phyloP scores from a whole-genome alignment of 2,329 filamentous ascomycete species.

The Sporothrix brasiliensis region DNA sequence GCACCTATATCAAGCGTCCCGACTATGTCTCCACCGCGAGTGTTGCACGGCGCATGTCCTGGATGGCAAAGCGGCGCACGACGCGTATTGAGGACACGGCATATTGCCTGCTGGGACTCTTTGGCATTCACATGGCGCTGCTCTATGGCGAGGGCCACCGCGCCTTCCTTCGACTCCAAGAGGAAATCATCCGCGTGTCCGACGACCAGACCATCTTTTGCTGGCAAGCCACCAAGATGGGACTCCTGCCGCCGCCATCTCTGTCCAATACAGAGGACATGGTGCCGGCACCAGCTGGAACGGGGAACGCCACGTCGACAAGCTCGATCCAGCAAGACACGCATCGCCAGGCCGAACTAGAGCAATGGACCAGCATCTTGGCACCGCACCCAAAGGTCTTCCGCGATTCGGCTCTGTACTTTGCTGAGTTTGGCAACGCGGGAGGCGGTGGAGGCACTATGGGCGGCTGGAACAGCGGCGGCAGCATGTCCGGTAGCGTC shows the following conservation, averaged over 20 bases:
- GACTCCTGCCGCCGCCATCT: no score
- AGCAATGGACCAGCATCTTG: conserved; percentile 34
- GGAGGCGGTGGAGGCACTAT: not conserved
- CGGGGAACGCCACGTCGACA: not conserved
- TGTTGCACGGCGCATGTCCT: conserved; percentile 36
- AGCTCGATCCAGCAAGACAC: not conserved
- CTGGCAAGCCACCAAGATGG: conserved; percentile 36
- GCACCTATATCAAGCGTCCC: conserved; percentile 31
- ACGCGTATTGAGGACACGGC: conserved; percentile 35
- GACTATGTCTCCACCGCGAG: not conserved
- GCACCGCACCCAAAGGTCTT: conserved; percentile 34
- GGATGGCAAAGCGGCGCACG: conserved; percentile 33
- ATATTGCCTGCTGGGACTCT: conserved; percentile 37
- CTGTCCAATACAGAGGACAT: not conserved
- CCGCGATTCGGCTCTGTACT: conserved; percentile 27
- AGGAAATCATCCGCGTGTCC: conserved; percentile 34
- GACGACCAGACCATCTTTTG: conserved; percentile 38
- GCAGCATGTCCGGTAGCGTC: not conserved
- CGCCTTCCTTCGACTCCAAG: conserved; percentile 36
- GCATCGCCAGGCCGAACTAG: conserved; percentile 22
- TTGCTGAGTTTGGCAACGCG: conserved; percentile 16
- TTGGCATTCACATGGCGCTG: conserved; percentile 35
- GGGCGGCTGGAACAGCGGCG: not conserved
- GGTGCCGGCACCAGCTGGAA: not conserved
- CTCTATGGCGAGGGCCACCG: conserved; percentile 36